Percentiles rank a stretch among this genome's conserved stretches.
Evolutionary conservation across 805 yeast species (phyloP).

Genomic region (Pichia scutulata): DNA sequence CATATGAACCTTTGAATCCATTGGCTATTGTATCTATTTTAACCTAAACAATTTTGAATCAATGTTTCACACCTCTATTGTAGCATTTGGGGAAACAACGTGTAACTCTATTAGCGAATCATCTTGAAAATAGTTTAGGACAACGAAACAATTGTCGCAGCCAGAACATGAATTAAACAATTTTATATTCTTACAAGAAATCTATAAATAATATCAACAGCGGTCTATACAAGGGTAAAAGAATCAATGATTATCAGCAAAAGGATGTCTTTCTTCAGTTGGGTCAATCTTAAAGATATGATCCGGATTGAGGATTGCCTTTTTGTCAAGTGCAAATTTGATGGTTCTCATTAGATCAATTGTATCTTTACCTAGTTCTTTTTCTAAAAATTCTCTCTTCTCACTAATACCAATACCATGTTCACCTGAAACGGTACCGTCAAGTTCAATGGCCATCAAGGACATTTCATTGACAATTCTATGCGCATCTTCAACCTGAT

Average conservation of each 20-base stretch:
- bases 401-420: constrained; percentile 78
- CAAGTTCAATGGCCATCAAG: constrained; percentile 53
- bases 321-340: constrained; percentile 68
- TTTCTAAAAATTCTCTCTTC: constrained; percentile 50
- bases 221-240: not conserved
- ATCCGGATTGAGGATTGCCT: constrained; percentile 68
- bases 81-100: not conserved
- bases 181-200: too few species aligned
- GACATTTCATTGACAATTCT: constrained; percentile 55
- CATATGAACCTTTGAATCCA: not conserved
- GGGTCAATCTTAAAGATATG: constrained; percentile 70
- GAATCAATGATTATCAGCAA: constrained; percentile 8
- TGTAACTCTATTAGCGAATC: not conserved
- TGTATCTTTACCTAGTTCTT: constrained; percentile 63
- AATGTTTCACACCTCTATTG: not conserved
- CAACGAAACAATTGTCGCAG: not conserved
- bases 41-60: not conserved
- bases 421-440: constrained; percentile 84
- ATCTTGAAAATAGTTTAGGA: not conserved
- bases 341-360: constrained; percentile 66
- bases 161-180: not conserved
- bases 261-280: constrained; percentile 20
- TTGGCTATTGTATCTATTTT: not conserved
- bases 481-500: constrained; percentile 39
- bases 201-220: not conserved